Evolutionary conservation across 371 early-diverging fungal genomes (phyloP).

Genomic region (Rhizomucor miehei): DNA sequence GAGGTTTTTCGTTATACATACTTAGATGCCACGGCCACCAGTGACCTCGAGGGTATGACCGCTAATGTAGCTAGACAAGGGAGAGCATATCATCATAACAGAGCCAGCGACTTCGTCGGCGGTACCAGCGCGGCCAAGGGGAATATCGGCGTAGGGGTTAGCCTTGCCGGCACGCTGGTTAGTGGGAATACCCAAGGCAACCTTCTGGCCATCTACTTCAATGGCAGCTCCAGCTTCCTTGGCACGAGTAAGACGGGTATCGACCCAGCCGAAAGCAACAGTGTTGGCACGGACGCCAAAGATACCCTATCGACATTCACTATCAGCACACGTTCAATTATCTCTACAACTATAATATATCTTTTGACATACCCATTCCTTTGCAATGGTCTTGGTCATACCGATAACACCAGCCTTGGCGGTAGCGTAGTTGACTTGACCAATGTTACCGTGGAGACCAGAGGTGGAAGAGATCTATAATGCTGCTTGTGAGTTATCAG

Average conservation of each 20-base stretch:
- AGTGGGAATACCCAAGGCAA: slow-evolving; percentile 66
- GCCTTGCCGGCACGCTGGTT: slow-evolving; percentile 42
- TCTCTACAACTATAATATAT: not conserved
- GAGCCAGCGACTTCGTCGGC: slow-evolving; percentile 70
- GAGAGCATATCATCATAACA: slow-evolving; percentile 61
- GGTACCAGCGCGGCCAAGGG: slow-evolving; percentile 62
- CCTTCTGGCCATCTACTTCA: slow-evolving; percentile 66
- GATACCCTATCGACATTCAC: slow-evolving; percentile 20
- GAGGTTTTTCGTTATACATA: not conserved
- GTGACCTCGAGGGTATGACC: slow-evolving; percentile 69
- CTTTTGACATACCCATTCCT: slow-evolving; percentile 32
- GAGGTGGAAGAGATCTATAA: slow-evolving; percentile 65
- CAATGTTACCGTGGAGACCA: slow-evolving; percentile 68
- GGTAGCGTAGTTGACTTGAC: slow-evolving; percentile 54
- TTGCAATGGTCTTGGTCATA: slow-evolving; percentile 57
- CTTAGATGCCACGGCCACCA: slow-evolving; percentile 70
- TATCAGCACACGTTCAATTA: not conserved
- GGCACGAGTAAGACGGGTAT: slow-evolving; percentile 69
- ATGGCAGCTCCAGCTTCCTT: slow-evolving; percentile 67
- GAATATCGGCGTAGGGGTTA: slow-evolving; percentile 55
- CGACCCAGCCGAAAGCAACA: slow-evolving; percentile 66
- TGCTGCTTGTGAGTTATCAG: not conserved
- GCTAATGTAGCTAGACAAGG: slow-evolving; percentile 60
- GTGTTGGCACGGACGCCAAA: slow-evolving; percentile 66
- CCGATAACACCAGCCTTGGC: slow-evolving; percentile 55